Evolutionary conservation across 2,329 filamentous ascomycete species (phyloP), one percentile per base, ranked within the genome.

Genomic region (Fusarium luffae): DNA sequence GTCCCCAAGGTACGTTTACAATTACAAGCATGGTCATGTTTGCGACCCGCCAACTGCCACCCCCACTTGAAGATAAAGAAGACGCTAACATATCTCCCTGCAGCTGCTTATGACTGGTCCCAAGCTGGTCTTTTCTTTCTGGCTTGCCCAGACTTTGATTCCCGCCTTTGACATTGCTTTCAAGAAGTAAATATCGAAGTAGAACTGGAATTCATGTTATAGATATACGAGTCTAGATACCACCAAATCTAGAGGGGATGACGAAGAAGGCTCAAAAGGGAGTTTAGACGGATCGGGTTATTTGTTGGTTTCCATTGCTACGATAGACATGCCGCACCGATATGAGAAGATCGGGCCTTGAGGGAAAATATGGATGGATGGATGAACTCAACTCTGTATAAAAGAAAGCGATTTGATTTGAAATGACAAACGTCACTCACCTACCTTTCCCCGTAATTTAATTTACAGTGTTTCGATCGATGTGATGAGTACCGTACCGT

Each of bases 41-140:
- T 51, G 37, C 47, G 40, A 42, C 23, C 44, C 55, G 52, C 34
- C 41, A 50, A 47, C 47, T 37, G 19, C 41, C 30, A 34, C 7
- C 62, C 43, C 72, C 68, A 71, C 68, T 52, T 34, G 32, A 37
- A 37, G 52, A 63, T 41, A 19, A 46, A 46, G 30, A 51, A 49
- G 49, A 57, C 54, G 41, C 59, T 67, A 72, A 70, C 49, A 65
- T 74, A 41, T 43, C 59, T 44, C 19, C 32, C 27, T 63, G 41
- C 61, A 90, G 91, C 89, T 99, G 71, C 88, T 99, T 77, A 99
- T 99, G 96, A 99, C 96, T 18, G 97, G 96, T 25, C 96, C 96
- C 69, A 99, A 99, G 88, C 88, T 99, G 66, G 96, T 98, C 69
- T 99, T 99, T 86, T 98, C 94, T 66, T 99, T 99, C 90, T 99